phyloP scores from a whole-genome alignment of 306 rosid genomes.

The Pyrus pyrifolia region DNA sequence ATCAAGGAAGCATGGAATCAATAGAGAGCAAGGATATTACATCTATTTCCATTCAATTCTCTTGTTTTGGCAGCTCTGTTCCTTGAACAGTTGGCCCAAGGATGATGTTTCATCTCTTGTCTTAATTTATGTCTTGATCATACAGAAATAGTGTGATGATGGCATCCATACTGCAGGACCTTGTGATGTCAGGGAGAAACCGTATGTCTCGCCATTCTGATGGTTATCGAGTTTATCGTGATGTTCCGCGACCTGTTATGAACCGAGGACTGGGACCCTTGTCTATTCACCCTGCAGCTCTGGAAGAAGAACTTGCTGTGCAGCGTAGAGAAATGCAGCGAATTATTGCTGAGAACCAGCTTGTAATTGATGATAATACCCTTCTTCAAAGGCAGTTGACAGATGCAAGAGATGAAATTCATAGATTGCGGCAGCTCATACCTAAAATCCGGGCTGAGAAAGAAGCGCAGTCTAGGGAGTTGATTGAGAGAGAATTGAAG shows the following conservation, averaged over 20 bases:
- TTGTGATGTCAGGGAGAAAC: slow-evolving; percentile 35
- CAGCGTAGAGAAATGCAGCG: slow-evolving; percentile 37
- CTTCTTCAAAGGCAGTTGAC: slow-evolving; percentile 36
- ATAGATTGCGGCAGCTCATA: slow-evolving; percentile 29
- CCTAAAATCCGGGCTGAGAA: slow-evolving; percentile 29
- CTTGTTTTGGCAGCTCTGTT: background rate
- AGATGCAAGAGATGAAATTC: slow-evolving; percentile 43
- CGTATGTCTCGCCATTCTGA: slow-evolving; percentile 27
- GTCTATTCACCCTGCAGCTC: slow-evolving; percentile 32
- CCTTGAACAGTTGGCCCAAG: background rate
- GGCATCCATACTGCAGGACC: slow-evolving; percentile 27
- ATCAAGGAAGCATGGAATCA: background rate
- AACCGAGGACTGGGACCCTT: slow-evolving; percentile 18
- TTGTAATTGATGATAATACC: slow-evolving; percentile 38
- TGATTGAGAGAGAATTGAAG: slow-evolving; percentile 31
- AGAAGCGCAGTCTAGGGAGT: slow-evolving; percentile 26
- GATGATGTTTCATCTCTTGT: background rate
- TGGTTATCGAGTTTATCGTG: slow-evolving; percentile 28
- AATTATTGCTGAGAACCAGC: slow-evolving; percentile 31
- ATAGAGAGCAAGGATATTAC: background rate
- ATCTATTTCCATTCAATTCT: background rate
- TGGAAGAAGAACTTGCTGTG: slow-evolving; percentile 42
- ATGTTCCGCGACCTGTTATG: slow-evolving; percentile 24
- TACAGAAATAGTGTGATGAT: slow-evolving; percentile 1
- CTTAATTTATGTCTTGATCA: background rate